Conservation (phyloP, 2,329 filamentous ascomycete species). For the Seiridium cupressi region DNA sequence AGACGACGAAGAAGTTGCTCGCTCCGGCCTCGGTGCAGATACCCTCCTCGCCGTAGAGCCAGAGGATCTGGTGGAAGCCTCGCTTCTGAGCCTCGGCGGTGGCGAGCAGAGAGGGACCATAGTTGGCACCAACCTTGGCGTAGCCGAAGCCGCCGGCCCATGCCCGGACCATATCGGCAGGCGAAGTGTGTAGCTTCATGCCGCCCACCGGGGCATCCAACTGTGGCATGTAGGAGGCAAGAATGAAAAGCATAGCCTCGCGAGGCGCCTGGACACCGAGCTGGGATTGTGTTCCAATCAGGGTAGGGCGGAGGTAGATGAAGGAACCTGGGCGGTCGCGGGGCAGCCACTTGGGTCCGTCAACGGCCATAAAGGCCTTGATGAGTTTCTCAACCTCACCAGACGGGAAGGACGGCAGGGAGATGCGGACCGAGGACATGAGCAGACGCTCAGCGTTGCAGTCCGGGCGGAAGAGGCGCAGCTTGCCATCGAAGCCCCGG, state of each 20-base stretch:
- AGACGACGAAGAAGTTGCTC: conserved; percentile 88
- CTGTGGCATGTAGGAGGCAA: conserved; percentile 61
- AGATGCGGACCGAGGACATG: conserved; percentile 52
- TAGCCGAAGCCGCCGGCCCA: conserved; percentile 94
- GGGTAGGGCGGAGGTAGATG: conserved; percentile 81
- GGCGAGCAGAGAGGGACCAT: conserved; percentile 78
- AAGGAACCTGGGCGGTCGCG: conserved; percentile 65
- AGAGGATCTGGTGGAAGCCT: conserved; percentile 90
- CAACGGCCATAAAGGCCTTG: conserved; percentile 64
- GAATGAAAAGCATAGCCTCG: conserved; percentile 87
- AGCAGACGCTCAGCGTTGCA: conserved; percentile 58
- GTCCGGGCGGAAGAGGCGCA: conserved; percentile 65
- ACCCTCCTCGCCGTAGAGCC: conserved; percentile 78
- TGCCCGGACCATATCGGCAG: conserved; percentile 80
- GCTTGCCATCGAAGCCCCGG: conserved; percentile 62
- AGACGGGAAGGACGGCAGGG: conserved; percentile 63
- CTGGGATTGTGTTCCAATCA: conserved; percentile 79
- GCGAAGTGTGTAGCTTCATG: conserved; percentile 74
- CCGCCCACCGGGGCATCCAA: conserved; percentile 52
- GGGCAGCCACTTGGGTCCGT: conserved; percentile 79
- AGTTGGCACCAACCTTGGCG: conserved; percentile 92
- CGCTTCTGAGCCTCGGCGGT: conserved; percentile 69
- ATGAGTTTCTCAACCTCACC: conserved; percentile 64
- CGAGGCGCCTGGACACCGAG: conserved; percentile 78
- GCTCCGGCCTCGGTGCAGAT: conserved; percentile 89